Evolutionary conservation across 352 stramenopile species (phyloP).

Genomic region (Pythium monospermum): DNA sequence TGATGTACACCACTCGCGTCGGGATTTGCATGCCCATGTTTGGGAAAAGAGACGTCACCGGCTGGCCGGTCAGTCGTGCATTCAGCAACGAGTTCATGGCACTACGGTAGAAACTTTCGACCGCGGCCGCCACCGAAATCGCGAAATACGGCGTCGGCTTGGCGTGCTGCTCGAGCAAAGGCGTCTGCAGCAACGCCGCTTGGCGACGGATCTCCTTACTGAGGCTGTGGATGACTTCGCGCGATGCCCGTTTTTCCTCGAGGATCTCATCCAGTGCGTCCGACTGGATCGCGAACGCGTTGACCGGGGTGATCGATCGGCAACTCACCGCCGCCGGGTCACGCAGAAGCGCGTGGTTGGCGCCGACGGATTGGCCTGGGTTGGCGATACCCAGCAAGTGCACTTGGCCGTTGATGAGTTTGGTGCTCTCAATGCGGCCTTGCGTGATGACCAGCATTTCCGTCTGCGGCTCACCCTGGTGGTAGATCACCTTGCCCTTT

Average conservation of each 20-base stretch:
- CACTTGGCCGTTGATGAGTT: constrained; percentile 81
- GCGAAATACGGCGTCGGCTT: constrained; percentile 88
- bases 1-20: constrained; percentile 91
- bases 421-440: constrained; percentile 65
- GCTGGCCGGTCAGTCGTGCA: constrained; percentile 74
- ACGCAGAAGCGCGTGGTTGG: constrained; percentile 77
- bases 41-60: constrained; percentile 82
- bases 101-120: constrained; percentile 92
- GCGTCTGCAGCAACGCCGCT: constrained; percentile 80
- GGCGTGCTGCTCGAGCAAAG: constrained; percentile 87
- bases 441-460: constrained; percentile 73
- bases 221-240: constrained; percentile 83
- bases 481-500: constrained; percentile 75
- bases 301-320: constrained; percentile 77
- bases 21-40: constrained; percentile 95
- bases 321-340: constrained; percentile 74
- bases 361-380: constrained; percentile 55
- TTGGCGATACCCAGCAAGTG: constrained; percentile 55
- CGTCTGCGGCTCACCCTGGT: constrained; percentile 73
- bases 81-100: constrained; percentile 92
- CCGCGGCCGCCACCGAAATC: constrained; percentile 86
- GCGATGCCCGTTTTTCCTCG: constrained; percentile 62
- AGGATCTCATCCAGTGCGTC: constrained; percentile 69
- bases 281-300: constrained; percentile 67
- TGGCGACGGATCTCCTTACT: constrained; percentile 87